Evolutionary conservation across 176 grass and related monocot genomes (phyloP).

Genomic region (Eragrostis curvula): DNA sequence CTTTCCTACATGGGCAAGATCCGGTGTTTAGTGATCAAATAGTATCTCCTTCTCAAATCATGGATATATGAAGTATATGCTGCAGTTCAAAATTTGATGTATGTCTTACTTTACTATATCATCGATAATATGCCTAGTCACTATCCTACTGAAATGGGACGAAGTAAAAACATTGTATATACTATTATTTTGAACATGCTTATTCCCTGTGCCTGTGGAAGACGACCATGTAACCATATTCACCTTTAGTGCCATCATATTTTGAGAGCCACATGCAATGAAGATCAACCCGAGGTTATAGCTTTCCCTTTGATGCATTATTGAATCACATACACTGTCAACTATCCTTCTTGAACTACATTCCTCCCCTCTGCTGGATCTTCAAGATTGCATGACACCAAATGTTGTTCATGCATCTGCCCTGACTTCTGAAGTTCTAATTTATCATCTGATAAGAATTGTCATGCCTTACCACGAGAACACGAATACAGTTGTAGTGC

Average conservation of each 20-base stretch:
- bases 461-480: not conserved
- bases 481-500: not conserved
- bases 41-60: constrained; percentile 3
- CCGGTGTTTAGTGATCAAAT: not conserved
- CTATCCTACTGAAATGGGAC: not conserved
- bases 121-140: constrained; percentile 17
- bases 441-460: constrained; percentile 17
- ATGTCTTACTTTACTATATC: not conserved
- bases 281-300: constrained; percentile 27
- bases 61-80: constrained; percentile 11
- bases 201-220: not conserved
- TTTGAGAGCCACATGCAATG: not conserved
- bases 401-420: not conserved
- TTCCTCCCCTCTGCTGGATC: constrained; percentile 10
- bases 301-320: constrained; percentile 23
- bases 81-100: not conserved
- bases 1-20: not conserved
- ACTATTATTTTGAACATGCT: not conserved
- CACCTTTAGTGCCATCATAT: not conserved
- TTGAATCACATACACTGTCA: not conserved
- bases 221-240: constrained; percentile 18
- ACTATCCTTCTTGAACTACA: constrained; percentile 17
- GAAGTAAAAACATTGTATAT: constrained; percentile 23
- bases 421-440: constrained; percentile 11
- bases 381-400: constrained; percentile 8